Percentiles rank a stretch among this genome's conserved stretches.
These are phyloP conservation scores for Hyphopichia fennica DNA, from an alignment of 1,139 yeast species.

Conservation along the genomic window DNA sequence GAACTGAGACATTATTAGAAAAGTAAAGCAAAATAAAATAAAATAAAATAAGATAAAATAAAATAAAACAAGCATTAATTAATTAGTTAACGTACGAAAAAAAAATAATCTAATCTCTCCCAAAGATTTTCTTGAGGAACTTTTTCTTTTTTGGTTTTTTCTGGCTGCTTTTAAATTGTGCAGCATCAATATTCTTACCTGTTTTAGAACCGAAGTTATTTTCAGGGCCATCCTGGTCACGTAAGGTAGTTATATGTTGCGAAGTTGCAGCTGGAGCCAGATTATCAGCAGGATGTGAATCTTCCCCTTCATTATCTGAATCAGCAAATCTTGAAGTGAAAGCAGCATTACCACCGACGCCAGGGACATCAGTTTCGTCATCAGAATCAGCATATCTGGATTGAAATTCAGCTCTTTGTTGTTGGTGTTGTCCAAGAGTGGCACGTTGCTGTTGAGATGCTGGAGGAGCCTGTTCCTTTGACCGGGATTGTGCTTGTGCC, in stretches of 20 bases:
- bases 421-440: slow-evolving; percentile 7
- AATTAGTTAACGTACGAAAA: neutral
- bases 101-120: slow-evolving; percentile 5
- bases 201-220: neutral
- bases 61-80: neutral
- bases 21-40: neutral
- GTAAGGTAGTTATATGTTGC: slow-evolving; percentile 12
- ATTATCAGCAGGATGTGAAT: slow-evolving; percentile 1
- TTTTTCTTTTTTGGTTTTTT: slow-evolving; percentile 5
- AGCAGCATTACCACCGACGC: neutral
- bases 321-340: slow-evolving; percentile 54
- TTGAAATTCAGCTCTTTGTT: slow-evolving; percentile 3
- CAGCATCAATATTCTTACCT: slow-evolving; percentile 3
- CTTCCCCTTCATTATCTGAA: slow-evolving; percentile 45
- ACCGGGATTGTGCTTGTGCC: no score
- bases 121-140: slow-evolving; percentile 7
- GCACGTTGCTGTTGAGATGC: neutral
- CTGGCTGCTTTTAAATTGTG: slow-evolving; percentile 2
- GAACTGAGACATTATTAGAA: no score
- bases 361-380: slow-evolving; percentile 33
- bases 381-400: slow-evolving; percentile 62
- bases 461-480: neutral
- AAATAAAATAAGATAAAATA: neutral
- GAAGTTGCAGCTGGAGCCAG: slow-evolving; percentile 11
- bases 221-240: neutral